These are phyloP conservation scores for Aspergillus novofumigatus DNA, from an alignment of 2,329 filamentous ascomycete genomes.

Conservation along the genomic window DNA sequence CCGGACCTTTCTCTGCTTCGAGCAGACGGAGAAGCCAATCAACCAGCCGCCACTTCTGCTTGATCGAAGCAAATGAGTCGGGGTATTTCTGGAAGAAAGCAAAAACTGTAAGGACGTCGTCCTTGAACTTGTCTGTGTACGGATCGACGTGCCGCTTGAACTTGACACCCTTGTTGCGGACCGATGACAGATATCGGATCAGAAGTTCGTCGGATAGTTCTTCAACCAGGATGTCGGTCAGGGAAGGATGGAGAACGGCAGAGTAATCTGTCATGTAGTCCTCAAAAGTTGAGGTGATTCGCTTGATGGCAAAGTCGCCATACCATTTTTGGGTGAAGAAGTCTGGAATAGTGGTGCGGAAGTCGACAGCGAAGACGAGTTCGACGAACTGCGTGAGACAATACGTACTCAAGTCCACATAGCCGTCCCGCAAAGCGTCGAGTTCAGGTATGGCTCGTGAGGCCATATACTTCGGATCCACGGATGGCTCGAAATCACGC, in stretches of 20 bases:
- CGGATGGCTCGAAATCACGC: constrained; percentile 73
- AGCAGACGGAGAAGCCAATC: constrained; percentile 78
- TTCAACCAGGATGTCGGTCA: constrained; percentile 88
- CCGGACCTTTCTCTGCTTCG: constrained; percentile 66
- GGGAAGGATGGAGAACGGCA: constrained; percentile 75
- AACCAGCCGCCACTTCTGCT: constrained; percentile 87
- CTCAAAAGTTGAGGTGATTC: constrained; percentile 90
- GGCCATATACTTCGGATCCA: constrained; percentile 73
- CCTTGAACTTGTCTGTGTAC: constrained; percentile 88
- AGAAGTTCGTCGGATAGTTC: constrained; percentile 90
- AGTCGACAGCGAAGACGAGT: constrained; percentile 87
- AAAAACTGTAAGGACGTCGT: constrained; percentile 86
- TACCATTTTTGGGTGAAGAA: constrained; percentile 96
- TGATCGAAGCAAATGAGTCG: constrained; percentile 70
- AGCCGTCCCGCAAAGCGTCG: constrained; percentile 75
- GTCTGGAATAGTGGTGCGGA: constrained; percentile 73
- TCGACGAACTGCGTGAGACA: constrained; percentile 83
- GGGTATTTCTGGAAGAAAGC: constrained; percentile 75
- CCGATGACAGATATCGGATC: constrained; percentile 73
- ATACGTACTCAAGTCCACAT: constrained; percentile 91
- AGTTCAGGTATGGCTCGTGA: constrained; percentile 69
- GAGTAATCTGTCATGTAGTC: constrained; percentile 91
- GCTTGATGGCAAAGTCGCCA: constrained; percentile 76
- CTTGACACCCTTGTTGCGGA: constrained; percentile 85
- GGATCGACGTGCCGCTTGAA: constrained; percentile 76